A percentile compares a stretch with the other conserved stretches of the same genome.
phyloP scores from a whole-genome alignment of 345 rosid species.

The Bruguiera gymnorhiza region DNA sequence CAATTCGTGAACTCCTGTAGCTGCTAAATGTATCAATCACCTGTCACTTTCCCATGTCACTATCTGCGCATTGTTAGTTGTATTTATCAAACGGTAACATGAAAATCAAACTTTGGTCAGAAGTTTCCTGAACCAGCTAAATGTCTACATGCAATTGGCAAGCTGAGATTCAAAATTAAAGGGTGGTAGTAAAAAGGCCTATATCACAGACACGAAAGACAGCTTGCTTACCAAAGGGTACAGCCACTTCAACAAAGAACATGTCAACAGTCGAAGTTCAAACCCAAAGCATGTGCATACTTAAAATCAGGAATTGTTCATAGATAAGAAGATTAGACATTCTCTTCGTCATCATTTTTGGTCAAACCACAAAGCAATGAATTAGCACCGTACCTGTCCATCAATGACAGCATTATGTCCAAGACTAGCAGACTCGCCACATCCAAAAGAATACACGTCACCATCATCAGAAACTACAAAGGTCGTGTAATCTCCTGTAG shows the following conservation, averaged over 20 bases:
- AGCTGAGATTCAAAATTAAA: too few relatives aligned
- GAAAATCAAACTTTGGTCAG: background rate
- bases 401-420: constrained; percentile 59
- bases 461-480: constrained; percentile 88
- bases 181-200: background rate
- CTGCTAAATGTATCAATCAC: too few relatives aligned
- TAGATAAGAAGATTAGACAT: background rate
- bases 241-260: background rate
- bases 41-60: background rate
- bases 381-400: constrained; percentile 47
- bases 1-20: background rate
- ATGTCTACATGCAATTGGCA: background rate
- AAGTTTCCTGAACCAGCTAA: background rate
- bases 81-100: background rate
- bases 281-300: too few relatives aligned
- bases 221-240: background rate
- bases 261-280: background rate
- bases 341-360: too few relatives aligned
- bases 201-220: background rate
- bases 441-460: constrained; percentile 90
- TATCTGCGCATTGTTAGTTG: background rate
- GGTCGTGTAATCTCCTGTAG: constrained; percentile 90
- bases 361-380: background rate
- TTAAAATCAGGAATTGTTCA: background rate
- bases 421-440: constrained; percentile 89